Conservation (phyloP, 1,284 basidiomycete species). For the Ustilago curta region DNA sequence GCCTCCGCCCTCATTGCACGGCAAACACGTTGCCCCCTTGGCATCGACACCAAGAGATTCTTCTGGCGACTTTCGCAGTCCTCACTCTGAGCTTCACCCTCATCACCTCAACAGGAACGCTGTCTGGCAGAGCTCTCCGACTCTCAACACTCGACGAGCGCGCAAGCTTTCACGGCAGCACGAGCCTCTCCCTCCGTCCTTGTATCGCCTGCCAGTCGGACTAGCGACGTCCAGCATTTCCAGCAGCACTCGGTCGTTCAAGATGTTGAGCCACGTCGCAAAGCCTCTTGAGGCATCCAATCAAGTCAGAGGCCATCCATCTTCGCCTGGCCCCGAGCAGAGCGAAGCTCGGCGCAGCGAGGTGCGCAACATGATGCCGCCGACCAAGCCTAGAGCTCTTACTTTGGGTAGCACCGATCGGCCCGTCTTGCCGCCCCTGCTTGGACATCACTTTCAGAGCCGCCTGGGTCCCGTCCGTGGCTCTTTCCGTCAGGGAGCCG, state of each 20-base stretch:
- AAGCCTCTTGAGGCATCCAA: not conserved
- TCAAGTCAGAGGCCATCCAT: not conserved
- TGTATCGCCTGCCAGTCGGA: not conserved
- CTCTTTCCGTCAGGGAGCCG: slow-evolving; percentile 13
- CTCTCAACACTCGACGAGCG: slow-evolving; percentile 15
- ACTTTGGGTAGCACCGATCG: slow-evolving; percentile 22
- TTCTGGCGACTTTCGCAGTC: not conserved
- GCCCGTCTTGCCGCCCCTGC: slow-evolving; percentile 29
- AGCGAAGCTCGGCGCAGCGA: not conserved
- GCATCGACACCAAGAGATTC: not conserved
- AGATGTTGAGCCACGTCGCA: not conserved
- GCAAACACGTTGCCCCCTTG: not conserved
- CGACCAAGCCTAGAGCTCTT: slow-evolving; percentile 25
- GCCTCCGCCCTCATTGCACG: slow-evolving; percentile 17
- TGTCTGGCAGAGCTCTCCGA: slow-evolving; percentile 24
- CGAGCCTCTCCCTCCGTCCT: not conserved
- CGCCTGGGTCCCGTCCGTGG: slow-evolving; percentile 24
- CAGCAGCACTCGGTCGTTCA: not conserved
- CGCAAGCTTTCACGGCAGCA: slow-evolving; percentile 8
- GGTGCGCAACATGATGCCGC: slow-evolving; percentile 10
- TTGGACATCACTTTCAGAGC: slow-evolving; percentile 2
- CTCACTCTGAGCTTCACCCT: not conserved
- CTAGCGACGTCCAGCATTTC: not conserved
- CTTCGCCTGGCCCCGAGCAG: not conserved
- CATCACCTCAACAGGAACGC: slow-evolving; percentile 11